These are phyloP conservation scores for Leavenworthia alabamica DNA, from an alignment of 345 rosid genomes.

Conservation along the genomic window DNA sequence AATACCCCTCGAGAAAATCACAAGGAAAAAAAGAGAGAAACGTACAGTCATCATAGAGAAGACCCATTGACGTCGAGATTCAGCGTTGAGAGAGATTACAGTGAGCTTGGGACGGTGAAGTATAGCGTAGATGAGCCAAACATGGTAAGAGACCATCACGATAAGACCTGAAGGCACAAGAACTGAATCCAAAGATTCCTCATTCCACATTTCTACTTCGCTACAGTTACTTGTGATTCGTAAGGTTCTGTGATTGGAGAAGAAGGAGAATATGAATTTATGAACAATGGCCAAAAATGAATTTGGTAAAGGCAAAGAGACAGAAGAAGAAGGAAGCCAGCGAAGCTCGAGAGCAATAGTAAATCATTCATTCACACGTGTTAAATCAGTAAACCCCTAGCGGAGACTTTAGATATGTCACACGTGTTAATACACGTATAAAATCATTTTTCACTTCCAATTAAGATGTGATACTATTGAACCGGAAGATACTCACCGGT, in stretches of 20 bases:
- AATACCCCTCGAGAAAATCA: too few relatives aligned
- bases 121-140: constrained; percentile 40
- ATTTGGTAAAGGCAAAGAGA: neutral
- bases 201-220: constrained; percentile 26
- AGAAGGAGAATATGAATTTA: too few relatives aligned
- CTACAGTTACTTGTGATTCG: neutral
- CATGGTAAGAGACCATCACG: constrained; percentile 38
- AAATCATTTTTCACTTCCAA: too few relatives aligned
- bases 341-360: neutral
- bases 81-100: constrained; percentile 72
- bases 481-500: neutral
- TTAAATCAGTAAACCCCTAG: too few relatives aligned
- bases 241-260: constrained; percentile 1
- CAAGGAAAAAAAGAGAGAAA: too few relatives aligned
- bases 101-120: constrained; percentile 28
- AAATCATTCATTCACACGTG: too few relatives aligned
- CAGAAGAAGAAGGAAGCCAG: constrained; percentile 3
- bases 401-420: too few relatives aligned
- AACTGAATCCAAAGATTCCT: constrained; percentile 32
- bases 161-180: constrained; percentile 39
- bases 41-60: constrained; percentile 63
- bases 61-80: constrained; percentile 81
- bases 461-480: neutral
- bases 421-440: too few relatives aligned
- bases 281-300: too few relatives aligned